Base-by-base conservation (phyloP, 495 filamentous ascomycete species). In the Penicillium pancosmium region DNA sequence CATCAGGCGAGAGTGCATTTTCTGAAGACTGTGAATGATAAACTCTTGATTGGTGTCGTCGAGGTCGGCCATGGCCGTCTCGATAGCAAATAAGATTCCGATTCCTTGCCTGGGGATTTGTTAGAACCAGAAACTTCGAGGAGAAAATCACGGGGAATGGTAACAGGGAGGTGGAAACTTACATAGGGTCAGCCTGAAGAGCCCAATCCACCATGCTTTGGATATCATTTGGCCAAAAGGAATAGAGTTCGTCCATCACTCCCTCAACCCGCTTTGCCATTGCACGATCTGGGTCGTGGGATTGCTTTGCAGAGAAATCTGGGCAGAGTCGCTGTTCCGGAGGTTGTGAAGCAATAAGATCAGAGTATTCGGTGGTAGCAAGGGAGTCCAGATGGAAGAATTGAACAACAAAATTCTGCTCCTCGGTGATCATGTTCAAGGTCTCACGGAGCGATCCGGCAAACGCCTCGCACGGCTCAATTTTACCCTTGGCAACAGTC, bases 381-480 rank as follows among this genome's bases (percentile, higher is more conserved):
- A 91, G 78, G 15, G 91, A 94, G 35, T 86, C 88, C 9, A 94
- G 82, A 55, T 96, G 92, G 78, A 97, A 98, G 73, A 96, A 94
- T 54, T 94, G 90, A 21, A 95, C 86, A 27, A 96, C 77, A 65
- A 97, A 98, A 67, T 97, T 97, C 71, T 98, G 93, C 75, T 98
- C 93, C 59, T 89, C 89, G 50, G 88, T 87, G 40, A 97, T 85
- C 57, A 94, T 82, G 19, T 85, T 87, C 47, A 91, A 73, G 55
- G 90, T 84, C 71, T 96, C 91, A 50, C 89, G 86, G 44, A 97
- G 77, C 15, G 87, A 83, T 35, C 88, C 88, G 2, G 86, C 80
- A 73, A 96, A 96, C n/a, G 86, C 88, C 75, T 97, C 93, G 58
- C 84, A 91, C 1, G 90, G 83, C 40, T 90, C 81, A 21, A 90